Percentiles rank a stretch among this genome's conserved stretches.
These are phyloP conservation scores for Ensete glaucum DNA, from an alignment of 176 grass and related monocot genomes.

Conservation along the genomic window DNA sequence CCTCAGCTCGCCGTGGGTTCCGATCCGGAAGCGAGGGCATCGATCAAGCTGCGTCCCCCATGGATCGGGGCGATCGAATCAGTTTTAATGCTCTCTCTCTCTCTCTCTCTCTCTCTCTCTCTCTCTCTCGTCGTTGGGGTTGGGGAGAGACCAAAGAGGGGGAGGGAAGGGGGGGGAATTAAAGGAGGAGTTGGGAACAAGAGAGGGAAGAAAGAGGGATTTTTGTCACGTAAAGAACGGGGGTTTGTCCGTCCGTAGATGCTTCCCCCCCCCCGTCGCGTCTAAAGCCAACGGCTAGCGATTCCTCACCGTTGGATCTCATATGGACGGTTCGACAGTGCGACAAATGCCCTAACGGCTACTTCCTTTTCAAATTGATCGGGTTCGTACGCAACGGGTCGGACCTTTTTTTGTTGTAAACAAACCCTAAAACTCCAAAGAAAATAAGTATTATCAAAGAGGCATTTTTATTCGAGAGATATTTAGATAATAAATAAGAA, in stretches of 20 bases:
- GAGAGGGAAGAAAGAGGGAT: no score
- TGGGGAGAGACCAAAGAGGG: not conserved
- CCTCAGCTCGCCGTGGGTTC: not conserved
- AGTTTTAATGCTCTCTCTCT: not conserved
- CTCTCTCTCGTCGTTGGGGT: not conserved
- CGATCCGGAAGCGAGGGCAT: not conserved
- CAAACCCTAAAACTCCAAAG: no score
- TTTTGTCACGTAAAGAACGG: constrained; percentile 10
- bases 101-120: not conserved
- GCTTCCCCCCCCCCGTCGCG: constrained; percentile 2
- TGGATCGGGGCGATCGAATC: not conserved
- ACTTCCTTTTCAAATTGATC: constrained; percentile 10
- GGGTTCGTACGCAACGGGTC: not conserved
- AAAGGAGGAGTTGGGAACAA: no score
- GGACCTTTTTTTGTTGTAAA: no score
- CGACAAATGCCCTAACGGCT: not conserved
- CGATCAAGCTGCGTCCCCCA: constrained; percentile 19
- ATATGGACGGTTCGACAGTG: not conserved
- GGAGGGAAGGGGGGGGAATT: not conserved
- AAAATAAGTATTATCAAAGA: no score
- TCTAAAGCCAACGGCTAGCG: constrained; percentile 19
- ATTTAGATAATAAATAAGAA: no score
- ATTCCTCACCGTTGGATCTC: not conserved
- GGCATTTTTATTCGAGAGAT: no score
- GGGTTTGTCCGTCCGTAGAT: constrained; percentile 21